Evolutionary conservation across 768 basidiomycete species (phyloP), one percentile per base, ranked within the genome.

Genomic region (Terana coerulea): DNA sequence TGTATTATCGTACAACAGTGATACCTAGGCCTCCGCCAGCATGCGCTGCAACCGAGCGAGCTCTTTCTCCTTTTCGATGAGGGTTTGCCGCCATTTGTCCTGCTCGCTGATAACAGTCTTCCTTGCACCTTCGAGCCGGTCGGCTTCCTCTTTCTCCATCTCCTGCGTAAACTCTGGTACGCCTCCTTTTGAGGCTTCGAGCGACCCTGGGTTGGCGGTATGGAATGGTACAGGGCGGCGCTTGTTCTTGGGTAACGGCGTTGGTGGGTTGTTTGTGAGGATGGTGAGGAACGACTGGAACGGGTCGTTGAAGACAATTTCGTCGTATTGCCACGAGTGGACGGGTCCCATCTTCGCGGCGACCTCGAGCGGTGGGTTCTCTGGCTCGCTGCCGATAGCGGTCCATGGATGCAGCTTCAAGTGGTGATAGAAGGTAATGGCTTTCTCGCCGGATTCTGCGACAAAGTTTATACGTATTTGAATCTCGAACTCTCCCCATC

Each of bases 401-500:
- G 82, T 76, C 91, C 91, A 95, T 2, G 92, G 90, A 64, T 95
- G 97, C 0, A 99, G 80, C 66, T 98, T 98, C 64, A 99, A 85
- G 62, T 95, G 90, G 69, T 99, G 97, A 56, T 90, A 88, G 50
- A 97, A 72, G 3, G 79, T 78, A 57, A 98, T 74, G 15, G 91
- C 80, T 64, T 98, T 98, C 67, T 98, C 97, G 43, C 84, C 87
- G 3, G 93, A 83, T 69, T 99, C 97, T 47, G 79, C 68, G 28
- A 93, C 76, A 70, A 98, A 98, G 43, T 85, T 87, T 48, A 99
- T 85, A 46, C 89, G 82, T 56, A 99, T 95, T 62, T 87, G 83
- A 56, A 98, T 88, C 63, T 97, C 93, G 70, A 99, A 99, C 73
- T 99, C 97, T 59, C 97, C 97, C 97, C 97, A 99, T 42, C 89